Base-by-base conservation (phyloP, 805 yeast genomes). In the Yamadazyma nakazawae region DNA sequence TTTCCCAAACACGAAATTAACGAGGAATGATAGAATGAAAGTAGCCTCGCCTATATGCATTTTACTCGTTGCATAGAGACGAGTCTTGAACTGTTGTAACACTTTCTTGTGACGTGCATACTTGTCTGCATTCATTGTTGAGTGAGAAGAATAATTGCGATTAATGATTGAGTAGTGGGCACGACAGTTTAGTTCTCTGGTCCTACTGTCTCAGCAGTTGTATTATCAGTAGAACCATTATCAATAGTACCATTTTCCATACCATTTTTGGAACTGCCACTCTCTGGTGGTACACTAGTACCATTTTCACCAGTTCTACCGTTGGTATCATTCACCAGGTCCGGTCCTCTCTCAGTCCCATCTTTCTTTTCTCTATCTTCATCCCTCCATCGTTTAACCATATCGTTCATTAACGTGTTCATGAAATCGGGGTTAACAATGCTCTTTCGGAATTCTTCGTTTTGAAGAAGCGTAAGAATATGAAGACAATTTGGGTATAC, bases 401-500 rank as follows among this genome's bases (percentile, higher is more conserved):
- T 85, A 58, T 85, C 91, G 53, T 83, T 82, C 82, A 81, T 84
- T 51, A 80, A 55, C 37, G 77, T 70, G 51, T 79, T 73, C 67
- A 84, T 73, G 54, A 78, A 67, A 58, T 84, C 81, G 34, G 81
- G 71, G 59, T 79, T 74, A 49, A 79, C 68, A 2, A 83, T 80
- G 50, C 76, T 79, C 45, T 69, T 69, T 46, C 88, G 67, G 53
- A 81, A 82, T 37, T 72, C 74, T 42, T 72, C 75, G 30, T 67
- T 70, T 54, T 78, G 79, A 11, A 82, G 70, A 46, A 90, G 66
- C 17, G 87, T 80, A 50, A 92, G 70, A 28, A 92, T 78, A 59
- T 88, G 94, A 13, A 92, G 73, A 61, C 97, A 85, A 62, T 92
- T 88, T 2, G 99, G 98, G 59, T 88, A 86, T 17, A 85, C 94